Evolutionary conservation across 2,329 filamentous ascomycete species (phyloP).

Genomic region (Malbranchea zuffiana): DNA sequence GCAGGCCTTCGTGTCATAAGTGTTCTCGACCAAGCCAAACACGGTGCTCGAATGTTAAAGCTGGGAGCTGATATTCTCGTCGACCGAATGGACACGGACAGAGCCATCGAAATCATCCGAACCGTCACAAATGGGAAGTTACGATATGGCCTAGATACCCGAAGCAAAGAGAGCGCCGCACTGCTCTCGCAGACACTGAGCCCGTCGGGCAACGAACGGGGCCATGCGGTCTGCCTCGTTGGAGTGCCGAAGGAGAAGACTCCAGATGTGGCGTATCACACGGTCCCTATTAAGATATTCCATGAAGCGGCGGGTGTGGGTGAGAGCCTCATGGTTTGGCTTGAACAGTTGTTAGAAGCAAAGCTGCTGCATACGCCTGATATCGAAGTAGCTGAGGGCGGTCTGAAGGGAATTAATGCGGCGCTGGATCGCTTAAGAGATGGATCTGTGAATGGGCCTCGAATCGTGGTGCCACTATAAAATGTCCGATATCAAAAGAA

Average conservation of each 20-base stretch:
- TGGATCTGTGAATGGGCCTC: slow-evolving; percentile 56
- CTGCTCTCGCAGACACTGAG: slow-evolving; percentile 31
- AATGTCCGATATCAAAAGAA: too few relatives aligned
- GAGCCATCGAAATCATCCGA: slow-evolving; percentile 56
- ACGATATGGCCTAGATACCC: slow-evolving; percentile 59
- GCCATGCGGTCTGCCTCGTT: slow-evolving; percentile 57
- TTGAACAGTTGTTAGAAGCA: slow-evolving; percentile 52
- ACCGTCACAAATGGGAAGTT: slow-evolving; percentile 47
- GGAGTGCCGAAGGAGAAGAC: slow-evolving; percentile 51
- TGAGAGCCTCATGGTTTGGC: slow-evolving; percentile 52
- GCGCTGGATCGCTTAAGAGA: slow-evolving; percentile 55
- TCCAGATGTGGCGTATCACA: slow-evolving; percentile 46
- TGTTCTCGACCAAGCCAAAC: slow-evolving; percentile 56
- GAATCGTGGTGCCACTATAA: slow-evolving; percentile 57
- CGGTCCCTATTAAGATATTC: slow-evolving; percentile 64
- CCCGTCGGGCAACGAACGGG: slow-evolving; percentile 18
- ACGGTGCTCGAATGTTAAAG: slow-evolving; percentile 48
- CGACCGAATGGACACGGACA: slow-evolving; percentile 53
- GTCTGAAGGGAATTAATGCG: slow-evolving; percentile 55
- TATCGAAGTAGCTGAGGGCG: slow-evolving; percentile 53
- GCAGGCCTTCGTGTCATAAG: slow-evolving; percentile 54
- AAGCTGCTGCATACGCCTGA: slow-evolving; percentile 49
- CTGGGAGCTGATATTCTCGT: slow-evolving; percentile 53
- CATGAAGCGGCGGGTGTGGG: slow-evolving; percentile 57
- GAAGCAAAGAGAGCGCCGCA: slow-evolving; percentile 52